Base-by-base conservation (phyloP, 2,329 filamentous ascomycete genomes). In the Penicillium freii region DNA sequence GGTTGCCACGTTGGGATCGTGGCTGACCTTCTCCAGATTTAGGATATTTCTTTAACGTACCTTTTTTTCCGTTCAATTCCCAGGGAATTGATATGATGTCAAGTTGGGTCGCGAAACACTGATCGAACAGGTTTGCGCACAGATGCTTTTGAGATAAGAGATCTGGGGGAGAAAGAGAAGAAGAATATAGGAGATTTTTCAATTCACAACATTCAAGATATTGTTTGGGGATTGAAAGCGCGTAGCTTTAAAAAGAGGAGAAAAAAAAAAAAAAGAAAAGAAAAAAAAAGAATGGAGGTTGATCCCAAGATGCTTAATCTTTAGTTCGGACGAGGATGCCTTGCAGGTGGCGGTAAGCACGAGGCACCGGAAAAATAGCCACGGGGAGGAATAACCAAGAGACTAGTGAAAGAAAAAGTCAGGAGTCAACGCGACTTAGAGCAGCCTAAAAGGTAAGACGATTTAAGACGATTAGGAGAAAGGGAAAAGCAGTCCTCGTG, bases 321-420 rank as follows among this genome's bases (percentile, higher is more conserved):
- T 73, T 74, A 74, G 72, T 71, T 62, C 66, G 27, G 46, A 33
- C 29, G 48, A 51, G 62, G 66, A 71, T 71, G 70, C 66, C 71
- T 69, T 73, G 71, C 72, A 72, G 70, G 70, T 70, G 70, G 67
- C 69, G 69, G 71, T 67, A 64, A 69, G 66, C 69, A 71, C 67
- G 67, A 74, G 68, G 70, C 68, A 66, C 69, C 66, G 67, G 40
- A 52, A 45, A 45, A 46, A 52, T 43, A 51, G 36, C 50, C 38
- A 51, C 48, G 23, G 47, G 33, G 9, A 23, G 23, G 23, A 31
- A 50, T 29, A 39, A 39, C 23, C 39, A 29, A 42, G 19, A 42
- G 39, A 31, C 33, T 34, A 34, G 33, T 59, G 47, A 62, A 61
- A 56, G 52, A 54, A 56, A 60, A 64, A 62, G 17, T 34, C 39